Percentiles rank a stretch among this genome's conserved stretches.
Conservation (phyloP, 1,284 basidiomycete genomes). For the Mycena sp. region DNA sequence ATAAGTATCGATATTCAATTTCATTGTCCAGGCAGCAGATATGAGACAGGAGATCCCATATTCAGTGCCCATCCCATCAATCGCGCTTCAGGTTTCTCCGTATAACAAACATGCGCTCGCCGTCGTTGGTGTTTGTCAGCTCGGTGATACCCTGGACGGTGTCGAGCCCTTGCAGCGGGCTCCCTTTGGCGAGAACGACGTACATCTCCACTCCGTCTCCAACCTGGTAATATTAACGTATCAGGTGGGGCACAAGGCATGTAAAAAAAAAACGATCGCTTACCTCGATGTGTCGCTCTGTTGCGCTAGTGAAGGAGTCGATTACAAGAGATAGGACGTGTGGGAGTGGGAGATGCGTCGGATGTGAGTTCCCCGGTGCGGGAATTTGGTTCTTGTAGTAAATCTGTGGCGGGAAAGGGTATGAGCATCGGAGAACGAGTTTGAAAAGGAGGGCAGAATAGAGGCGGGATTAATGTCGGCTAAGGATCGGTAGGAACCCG, state of each 20-base stretch:
- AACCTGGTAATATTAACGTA: constrained; percentile 60
- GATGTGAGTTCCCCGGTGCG: constrained; percentile 71
- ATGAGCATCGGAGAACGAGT: constrained; percentile 20
- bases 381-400: constrained; percentile 94
- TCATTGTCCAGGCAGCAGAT: no score
- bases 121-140: constrained; percentile 61
- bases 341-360: constrained; percentile 81
- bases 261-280: constrained; percentile 31
- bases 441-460: constrained; percentile 24
- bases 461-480: constrained; percentile 30
- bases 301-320: constrained; percentile 94
- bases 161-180: constrained; percentile 70
- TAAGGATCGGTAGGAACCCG: constrained; percentile 12
- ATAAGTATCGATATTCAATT: no score
- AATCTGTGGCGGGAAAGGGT: constrained; percentile 63
- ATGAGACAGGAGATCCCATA: no score
- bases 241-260: not conserved
- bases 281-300: constrained; percentile 95
- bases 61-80: not conserved
- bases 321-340: constrained; percentile 88
- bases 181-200: constrained; percentile 80
- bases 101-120: constrained; percentile 80
- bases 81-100: constrained; percentile 72
- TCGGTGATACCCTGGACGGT: constrained; percentile 69
- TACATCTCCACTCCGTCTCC: constrained; percentile 95